Conservation (phyloP, 345 rosid genomes). For the Murraya paniculata region DNA sequence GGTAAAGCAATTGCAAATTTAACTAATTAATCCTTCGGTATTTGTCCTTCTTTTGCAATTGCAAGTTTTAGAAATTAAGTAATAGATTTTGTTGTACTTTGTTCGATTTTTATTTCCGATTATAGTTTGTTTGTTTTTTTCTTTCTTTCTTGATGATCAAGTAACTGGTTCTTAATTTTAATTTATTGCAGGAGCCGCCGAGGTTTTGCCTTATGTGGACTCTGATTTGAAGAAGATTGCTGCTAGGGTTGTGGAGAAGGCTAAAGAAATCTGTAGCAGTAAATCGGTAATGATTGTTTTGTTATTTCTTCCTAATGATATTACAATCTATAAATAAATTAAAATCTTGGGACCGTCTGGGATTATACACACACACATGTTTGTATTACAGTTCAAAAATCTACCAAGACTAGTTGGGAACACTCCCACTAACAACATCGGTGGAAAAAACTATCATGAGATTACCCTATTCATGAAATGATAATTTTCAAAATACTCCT, state of each 20-base stretch:
- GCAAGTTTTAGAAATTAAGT: no score
- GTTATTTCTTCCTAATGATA: no score
- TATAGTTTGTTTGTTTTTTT: not conserved
- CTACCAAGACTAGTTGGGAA: no score
- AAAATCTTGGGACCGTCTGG: no score
- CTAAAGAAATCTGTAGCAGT: slow-evolving; percentile 51
- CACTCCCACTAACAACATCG: no score
- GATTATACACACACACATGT: no score
- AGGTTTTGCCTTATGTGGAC: slow-evolving; percentile 63
- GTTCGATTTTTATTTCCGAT: not conserved
- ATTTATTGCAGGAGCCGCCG: slow-evolving; percentile 57
- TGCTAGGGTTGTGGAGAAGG: slow-evolving; percentile 58
- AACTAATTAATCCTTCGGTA: not conserved
- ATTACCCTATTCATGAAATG: no score
- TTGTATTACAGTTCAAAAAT: no score
- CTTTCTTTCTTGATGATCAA: not conserved
- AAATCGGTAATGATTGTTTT: slow-evolving; percentile 46
- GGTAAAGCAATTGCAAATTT: slow-evolving; percentile 31
- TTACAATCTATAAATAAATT: no score
- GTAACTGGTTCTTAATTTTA: not conserved
- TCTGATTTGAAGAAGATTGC: slow-evolving; percentile 73
- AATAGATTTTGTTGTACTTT: not conserved
- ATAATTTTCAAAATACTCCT: no score
- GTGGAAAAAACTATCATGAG: no score
- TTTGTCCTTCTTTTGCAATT: not conserved